A percentile compares a stretch with the other conserved stretches of the same genome.
Conservation (phyloP, 208 protist genomes). For the Naegleria lovaniensis region DNA sequence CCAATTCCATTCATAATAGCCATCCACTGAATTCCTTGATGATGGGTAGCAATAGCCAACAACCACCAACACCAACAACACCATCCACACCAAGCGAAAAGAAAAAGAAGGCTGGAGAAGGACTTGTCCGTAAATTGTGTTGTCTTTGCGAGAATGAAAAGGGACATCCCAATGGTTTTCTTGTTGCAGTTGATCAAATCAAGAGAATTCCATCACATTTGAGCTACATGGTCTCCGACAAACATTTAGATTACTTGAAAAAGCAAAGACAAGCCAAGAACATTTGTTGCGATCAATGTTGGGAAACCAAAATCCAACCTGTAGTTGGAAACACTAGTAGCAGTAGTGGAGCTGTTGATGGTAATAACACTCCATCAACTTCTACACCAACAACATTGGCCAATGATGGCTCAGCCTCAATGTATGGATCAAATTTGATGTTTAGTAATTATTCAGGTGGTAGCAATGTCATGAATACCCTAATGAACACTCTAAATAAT, state of each 20-base stretch:
- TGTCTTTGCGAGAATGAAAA: conserved; percentile 8
- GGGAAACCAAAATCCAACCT: conserved; percentile 5
- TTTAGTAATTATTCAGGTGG: not conserved
- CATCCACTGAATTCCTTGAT: no score
- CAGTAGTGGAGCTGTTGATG: not conserved
- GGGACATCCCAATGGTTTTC: not conserved
- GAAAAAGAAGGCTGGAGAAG: not conserved
- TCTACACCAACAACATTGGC: no score
- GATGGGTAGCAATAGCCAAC: no score
- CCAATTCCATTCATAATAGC: no score
- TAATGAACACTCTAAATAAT: no score
- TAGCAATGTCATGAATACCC: no score
- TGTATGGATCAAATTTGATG: not conserved
- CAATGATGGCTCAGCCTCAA: no score
- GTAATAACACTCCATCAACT: no score
- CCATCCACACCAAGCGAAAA: not conserved
- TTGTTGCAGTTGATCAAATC: not conserved
- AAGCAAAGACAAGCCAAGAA: conserved; percentile 13
- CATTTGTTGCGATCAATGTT: conserved; percentile 1
- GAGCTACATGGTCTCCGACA: not conserved
- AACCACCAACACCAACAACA: no score
- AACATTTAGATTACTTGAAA: not conserved
- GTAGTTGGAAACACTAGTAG: not conserved
- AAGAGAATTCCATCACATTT: not conserved
- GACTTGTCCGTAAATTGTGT: not conserved